Evolutionary conservation across 257 asterid genomes (phyloP), one percentile per base, ranked within the genome.

Genomic region (Capsicum baccatum): DNA sequence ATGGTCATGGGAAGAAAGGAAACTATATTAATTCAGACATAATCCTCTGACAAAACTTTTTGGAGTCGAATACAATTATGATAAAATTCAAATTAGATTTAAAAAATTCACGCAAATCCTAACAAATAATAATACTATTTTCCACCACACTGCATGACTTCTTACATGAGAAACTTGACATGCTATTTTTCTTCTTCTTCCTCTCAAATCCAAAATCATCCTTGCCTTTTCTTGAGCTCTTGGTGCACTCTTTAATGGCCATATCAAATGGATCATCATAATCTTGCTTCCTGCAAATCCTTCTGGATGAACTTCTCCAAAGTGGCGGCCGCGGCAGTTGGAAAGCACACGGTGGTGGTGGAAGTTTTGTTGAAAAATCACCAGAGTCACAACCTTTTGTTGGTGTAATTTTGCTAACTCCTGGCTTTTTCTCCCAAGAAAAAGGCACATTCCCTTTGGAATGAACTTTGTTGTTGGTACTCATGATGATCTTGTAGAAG

Each of bases 251-350:
- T 86, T 85, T 89, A 66, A 85, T 88, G 8, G 98, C 98, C 5
- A 89, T 87, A 37, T 90, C 83, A 67, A 95, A 95, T 8, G 98
- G 98, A 79, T 95, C 98, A 79, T 95, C 98, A 26, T 92, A 96
- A 8, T 48, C 86, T 52, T 39, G 11, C 88, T 84, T 91, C 85
- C 79, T 88, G 6, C 74, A 50, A 50, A 90, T 89, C 83, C 86
- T 91, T 89, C 69, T 89, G 0, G 91, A 87, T 2, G 85, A 80
- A 50, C 84, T 86, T 70, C 86, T 86, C 39, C 37, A 35, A 12
- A 3, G 21, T 2, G 54, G 37, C 21, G 85, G 44, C 5, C 5
- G 44, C 44, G 44, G 83, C 57, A 86, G 90, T 67, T 85, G 92
- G 52, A 93, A 90, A 66, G 92, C 73, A 64, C 96, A 87, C 4